Evolutionary conservation across 1,284 basidiomycete genomes (phyloP).

Genomic region (Waitea zeae): DNA sequence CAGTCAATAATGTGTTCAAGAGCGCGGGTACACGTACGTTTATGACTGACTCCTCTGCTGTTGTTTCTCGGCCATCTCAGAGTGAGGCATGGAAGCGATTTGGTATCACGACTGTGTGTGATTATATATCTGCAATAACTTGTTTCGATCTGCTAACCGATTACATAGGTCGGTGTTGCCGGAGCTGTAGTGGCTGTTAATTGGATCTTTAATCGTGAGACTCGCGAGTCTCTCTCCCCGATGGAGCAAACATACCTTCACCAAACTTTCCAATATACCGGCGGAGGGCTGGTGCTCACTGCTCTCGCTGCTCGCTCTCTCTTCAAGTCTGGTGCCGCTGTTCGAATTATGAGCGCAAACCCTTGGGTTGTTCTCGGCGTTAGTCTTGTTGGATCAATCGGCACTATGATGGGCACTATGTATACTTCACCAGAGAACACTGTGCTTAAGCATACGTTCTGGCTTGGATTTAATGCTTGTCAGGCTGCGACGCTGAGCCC

Average conservation of each 20-base stretch:
- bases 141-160: constrained; percentile 2
- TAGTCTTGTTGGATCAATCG: constrained; percentile 62
- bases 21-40: constrained; percentile 22
- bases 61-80: constrained; percentile 19
- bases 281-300: constrained; percentile 62
- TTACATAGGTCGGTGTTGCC: constrained; percentile 41
- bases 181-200: constrained; percentile 49
- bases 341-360: constrained; percentile 72
- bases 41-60: constrained; percentile 22
- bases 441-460: constrained; percentile 58
- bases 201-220: constrained; percentile 60
- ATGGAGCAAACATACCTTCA: constrained; percentile 61
- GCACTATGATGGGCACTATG: constrained; percentile 64
- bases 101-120: constrained; percentile 30
- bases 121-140: neutral
- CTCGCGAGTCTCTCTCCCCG: constrained; percentile 42
- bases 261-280: constrained; percentile 75
- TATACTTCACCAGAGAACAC: constrained; percentile 61
- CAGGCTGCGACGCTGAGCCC: constrained; percentile 77
- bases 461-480: constrained; percentile 73
- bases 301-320: constrained; percentile 64
- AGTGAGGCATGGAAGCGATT: constrained; percentile 28
- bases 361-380: constrained; percentile 81
- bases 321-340: constrained; percentile 60
- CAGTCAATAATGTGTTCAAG: too few species aligned